These are phyloP conservation scores for Aspergillus luchuensis DNA, from an alignment of 2,329 filamentous ascomycete species.

Conservation along the genomic window DNA sequence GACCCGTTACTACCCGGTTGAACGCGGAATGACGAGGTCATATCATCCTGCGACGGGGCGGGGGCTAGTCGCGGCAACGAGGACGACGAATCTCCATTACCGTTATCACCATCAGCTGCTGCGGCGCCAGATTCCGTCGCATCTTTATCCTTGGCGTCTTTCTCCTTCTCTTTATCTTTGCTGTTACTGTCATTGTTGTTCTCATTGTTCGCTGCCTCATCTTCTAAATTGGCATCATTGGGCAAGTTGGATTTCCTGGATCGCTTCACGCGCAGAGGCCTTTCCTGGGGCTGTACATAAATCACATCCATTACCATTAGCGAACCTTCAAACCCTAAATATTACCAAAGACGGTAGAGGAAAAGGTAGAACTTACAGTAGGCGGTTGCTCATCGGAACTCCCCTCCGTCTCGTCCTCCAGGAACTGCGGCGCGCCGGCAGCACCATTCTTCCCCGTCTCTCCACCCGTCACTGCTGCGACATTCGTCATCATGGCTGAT, in stretches of 20 bases:
- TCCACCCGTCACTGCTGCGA: constrained; percentile 27
- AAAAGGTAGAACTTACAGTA: constrained; percentile 35
- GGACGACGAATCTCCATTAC: constrained; percentile 13
- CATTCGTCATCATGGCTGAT: constrained; percentile 34
- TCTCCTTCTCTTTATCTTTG: not conserved
- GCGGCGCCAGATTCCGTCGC: not conserved
- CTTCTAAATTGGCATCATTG: constrained; percentile 28
- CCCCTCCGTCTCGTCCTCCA: constrained; percentile 48
- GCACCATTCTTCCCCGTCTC: constrained; percentile 24
- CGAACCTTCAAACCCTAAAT: not conserved
- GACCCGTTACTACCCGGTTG: constrained; percentile 33
- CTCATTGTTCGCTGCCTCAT: constrained; percentile 16
- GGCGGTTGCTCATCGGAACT: constrained; percentile 48
- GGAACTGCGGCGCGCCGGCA: constrained; percentile 21
- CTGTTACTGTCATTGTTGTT: not conserved
- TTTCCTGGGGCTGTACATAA: constrained; percentile 46
- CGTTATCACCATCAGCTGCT: not conserved
- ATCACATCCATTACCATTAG: not conserved
- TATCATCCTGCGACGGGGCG: constrained; percentile 40
- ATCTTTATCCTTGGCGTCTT: not conserved
- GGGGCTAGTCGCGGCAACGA: constrained; percentile 39
- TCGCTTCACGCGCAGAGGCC: constrained; percentile 48
- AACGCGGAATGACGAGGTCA: constrained; percentile 42
- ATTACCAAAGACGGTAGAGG: not conserved
- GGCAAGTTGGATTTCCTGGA: constrained; percentile 42